A percentile compares a stretch with the other conserved stretches of the same genome.
Evolutionary conservation across 345 rosid species (phyloP).

Genomic region (Rhodomyrtus tomentosa): DNA sequence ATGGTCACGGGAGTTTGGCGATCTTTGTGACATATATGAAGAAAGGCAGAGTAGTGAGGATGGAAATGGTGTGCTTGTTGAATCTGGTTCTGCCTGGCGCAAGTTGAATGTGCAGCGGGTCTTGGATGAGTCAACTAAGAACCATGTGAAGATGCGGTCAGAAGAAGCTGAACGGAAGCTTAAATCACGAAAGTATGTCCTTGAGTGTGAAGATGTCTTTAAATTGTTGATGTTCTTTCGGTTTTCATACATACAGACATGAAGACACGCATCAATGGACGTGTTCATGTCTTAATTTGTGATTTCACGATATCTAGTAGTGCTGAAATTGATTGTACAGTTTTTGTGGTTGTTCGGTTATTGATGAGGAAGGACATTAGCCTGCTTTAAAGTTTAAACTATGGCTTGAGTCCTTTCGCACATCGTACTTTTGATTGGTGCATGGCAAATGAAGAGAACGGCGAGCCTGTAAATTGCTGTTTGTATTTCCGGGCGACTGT

Average conservation of each 20-base stretch:
- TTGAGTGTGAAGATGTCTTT: neutral
- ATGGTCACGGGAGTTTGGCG: constrained; percentile 80
- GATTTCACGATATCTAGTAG: neutral
- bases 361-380: neutral
- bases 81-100: constrained; percentile 94
- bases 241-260: neutral
- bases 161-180: constrained; percentile 87
- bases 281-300: neutral
- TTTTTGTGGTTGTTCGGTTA: neutral
- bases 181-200: constrained; percentile 71
- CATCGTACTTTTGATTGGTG: neutral
- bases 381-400: neutral
- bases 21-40: constrained; percentile 86
- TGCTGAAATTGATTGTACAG: neutral
- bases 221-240: neutral
- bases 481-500: neutral
- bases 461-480: neutral
- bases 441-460: neutral
- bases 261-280: neutral
- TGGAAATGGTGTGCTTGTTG: constrained; percentile 79
- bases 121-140: constrained; percentile 82
- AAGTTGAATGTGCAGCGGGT: constrained; percentile 81
- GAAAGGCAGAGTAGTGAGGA: constrained; percentile 66
- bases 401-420: neutral
- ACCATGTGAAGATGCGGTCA: constrained; percentile 86